phyloP scores from a whole-genome alignment of 805 yeast genomes.

The Hanseniaspora lachancei region DNA sequence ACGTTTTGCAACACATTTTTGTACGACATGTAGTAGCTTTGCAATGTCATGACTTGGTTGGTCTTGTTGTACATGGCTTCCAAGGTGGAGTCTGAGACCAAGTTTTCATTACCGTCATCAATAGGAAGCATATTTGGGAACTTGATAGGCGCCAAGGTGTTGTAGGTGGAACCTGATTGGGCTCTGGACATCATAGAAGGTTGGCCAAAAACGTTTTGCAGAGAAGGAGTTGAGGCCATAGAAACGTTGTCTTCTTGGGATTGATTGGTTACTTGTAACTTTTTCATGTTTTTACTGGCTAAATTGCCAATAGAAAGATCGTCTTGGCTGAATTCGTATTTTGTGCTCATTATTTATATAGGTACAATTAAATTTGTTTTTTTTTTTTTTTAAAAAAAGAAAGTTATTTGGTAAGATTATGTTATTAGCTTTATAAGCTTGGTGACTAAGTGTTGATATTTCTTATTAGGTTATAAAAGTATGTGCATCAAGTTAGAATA shows the following conservation, averaged over 20 bases:
- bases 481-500: too few relatives aligned
- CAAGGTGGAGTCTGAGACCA: slow-evolving; percentile 10
- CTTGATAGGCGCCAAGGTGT: slow-evolving; percentile 58
- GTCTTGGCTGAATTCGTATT: slow-evolving; percentile 3
- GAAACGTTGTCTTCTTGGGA: not conserved
- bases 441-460: too few relatives aligned
- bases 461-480: too few relatives aligned
- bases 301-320: slow-evolving; percentile 10
- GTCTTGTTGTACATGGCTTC: slow-evolving; percentile 11
- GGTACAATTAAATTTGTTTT: not conserved
- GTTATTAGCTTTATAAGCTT: too few relatives aligned
- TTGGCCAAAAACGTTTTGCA: not conserved
- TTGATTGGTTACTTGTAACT: not conserved
- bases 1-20: slow-evolving; percentile 53
- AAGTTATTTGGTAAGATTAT: too few relatives aligned
- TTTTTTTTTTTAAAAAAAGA: not conserved
- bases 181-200: slow-evolving; percentile 2
- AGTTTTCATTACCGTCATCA: slow-evolving; percentile 12
- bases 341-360: not conserved
- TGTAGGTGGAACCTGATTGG: slow-evolving; percentile 11
- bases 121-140: slow-evolving; percentile 28
- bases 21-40: slow-evolving; percentile 36
- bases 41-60: slow-evolving; percentile 5
- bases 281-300: slow-evolving; percentile 13
- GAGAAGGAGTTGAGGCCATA: not conserved